phyloP scores from a whole-genome alignment of 768 basidiomycete genomes.

The Boletus coccyginus region DNA sequence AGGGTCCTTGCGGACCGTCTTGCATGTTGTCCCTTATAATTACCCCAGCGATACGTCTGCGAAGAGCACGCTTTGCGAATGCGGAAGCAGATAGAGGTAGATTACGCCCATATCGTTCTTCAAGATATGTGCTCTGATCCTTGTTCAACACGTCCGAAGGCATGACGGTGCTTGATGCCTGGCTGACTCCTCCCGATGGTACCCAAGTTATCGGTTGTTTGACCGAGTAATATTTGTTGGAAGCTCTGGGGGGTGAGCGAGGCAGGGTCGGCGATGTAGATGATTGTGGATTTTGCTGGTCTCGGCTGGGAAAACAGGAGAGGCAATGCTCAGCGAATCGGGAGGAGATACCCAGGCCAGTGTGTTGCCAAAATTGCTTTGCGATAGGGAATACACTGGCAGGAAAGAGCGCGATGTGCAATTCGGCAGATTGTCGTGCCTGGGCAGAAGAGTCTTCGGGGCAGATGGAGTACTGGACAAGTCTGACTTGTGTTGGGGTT shows the following conservation, averaged over 20 bases:
- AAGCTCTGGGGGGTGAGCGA: conserved; percentile 40
- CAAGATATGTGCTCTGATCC: conserved; percentile 76
- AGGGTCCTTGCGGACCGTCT: conserved; percentile 33
- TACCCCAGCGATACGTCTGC: conserved; percentile 88
- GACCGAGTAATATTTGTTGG: conserved; percentile 58
- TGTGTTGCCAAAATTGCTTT: conserved; percentile 96
- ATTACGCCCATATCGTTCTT: conserved; percentile 94
- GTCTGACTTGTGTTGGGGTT: conserved; percentile 46
- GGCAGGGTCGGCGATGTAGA: conserved; percentile 24
- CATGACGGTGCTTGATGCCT: conserved; percentile 5
- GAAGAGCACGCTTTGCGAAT: conserved; percentile 82
- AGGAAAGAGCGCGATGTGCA: conserved; percentile 84
- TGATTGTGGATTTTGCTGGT: conserved; percentile 22
- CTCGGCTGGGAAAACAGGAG: conserved; percentile 54
- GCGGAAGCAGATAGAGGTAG: conserved; percentile 68
- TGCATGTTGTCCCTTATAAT: conserved; percentile 55
- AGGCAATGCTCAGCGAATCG: conserved; percentile 84
- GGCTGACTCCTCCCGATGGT: conserved; percentile 2
- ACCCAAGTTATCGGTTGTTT: conserved; percentile 13
- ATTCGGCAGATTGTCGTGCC: conserved; percentile 44
- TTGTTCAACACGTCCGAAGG: conserved; percentile 47
- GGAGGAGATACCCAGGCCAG: conserved; percentile 86
- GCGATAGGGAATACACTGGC: conserved; percentile 57
- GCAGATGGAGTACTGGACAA: conserved; percentile 70
- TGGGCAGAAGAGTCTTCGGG: conserved; percentile 45